Conservation (phyloP, 1,139 yeast species). For the Schizosaccharomyces versatilis region DNA sequence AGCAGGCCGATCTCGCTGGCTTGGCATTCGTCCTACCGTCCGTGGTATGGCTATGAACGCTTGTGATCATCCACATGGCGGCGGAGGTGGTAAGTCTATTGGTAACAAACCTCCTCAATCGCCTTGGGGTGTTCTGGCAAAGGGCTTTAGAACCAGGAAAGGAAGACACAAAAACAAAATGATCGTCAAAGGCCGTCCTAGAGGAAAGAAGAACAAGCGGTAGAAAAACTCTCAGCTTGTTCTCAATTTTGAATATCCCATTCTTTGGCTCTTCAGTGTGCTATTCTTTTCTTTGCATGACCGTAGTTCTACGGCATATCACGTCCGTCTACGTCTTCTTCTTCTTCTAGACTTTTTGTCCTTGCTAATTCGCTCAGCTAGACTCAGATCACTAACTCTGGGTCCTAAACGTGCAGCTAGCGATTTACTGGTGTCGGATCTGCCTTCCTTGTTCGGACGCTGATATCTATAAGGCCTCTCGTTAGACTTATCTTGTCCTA, state of each 20-base stretch:
- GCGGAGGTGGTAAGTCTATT: slow-evolving; percentile 99
- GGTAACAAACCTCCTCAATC: slow-evolving; percentile 83
- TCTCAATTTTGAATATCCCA: neutral
- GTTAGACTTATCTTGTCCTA: neutral
- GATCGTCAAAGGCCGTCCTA: slow-evolving; percentile 46
- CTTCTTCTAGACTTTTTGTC: neutral
- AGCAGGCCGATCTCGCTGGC: slow-evolving; percentile 86
- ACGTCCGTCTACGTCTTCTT: neutral
- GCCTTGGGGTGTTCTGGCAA: slow-evolving; percentile 72
- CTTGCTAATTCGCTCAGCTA: neutral
- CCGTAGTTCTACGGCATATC: neutral
- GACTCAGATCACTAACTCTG: neutral
- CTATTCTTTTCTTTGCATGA: neutral
- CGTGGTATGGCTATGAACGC: slow-evolving; percentile 99
- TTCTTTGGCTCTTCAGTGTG: neutral
- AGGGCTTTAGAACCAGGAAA: slow-evolving; percentile 81
- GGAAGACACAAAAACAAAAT: slow-evolving; percentile 64
- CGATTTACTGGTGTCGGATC: neutral
- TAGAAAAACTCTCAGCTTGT: neutral
- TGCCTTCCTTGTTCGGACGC: neutral
- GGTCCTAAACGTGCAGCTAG: neutral
- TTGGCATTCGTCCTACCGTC: slow-evolving; percentile 84
- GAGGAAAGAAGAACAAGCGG: slow-evolving; percentile 11
- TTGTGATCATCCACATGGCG: slow-evolving; percentile 96
- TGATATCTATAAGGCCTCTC: too few relatives aligned